Evolutionary conservation across 768 basidiomycete genomes (phyloP), one percentile per base, ranked within the genome.

Genomic region (Leccinellum luteum): DNA sequence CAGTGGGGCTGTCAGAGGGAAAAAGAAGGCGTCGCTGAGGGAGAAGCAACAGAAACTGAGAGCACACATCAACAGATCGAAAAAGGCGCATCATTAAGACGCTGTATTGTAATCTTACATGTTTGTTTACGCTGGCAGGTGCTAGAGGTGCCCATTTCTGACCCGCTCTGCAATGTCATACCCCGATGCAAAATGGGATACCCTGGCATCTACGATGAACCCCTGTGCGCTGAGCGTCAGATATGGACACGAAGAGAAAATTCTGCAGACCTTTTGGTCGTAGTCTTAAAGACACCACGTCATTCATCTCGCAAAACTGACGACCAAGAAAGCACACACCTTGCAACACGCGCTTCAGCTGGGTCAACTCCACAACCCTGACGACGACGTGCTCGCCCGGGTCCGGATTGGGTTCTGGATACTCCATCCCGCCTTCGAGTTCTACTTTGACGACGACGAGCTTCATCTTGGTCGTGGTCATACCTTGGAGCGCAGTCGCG

Each of bases 401-500:
- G 17, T 96, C 93, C 1, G 94, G 85, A 55, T 89, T 83, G 54
- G 90, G 85, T 12, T 80, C 74, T 0, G 93, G 93, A 15, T 78
- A 78, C 60, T 87, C 82, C 60, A 96, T 74, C 64, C 81, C 71
- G 59, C 83, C 84, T n/a, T 81, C 76, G 54, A 98, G 76, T 32
- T 77, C 70, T 45, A 93, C 88, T 57, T 81, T 79, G 28, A 95
- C 76, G 17, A 87, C 78, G 48, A 92, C 85, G 21, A 97, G 81
- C 65, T 91, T 87, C 92, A 95, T 95, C 68, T 90, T 96, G 13
- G 95, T 90, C 45, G 86, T 93, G 19, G 92, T 89, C 94, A 98
- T 94, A 10, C 95, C 94, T 91, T 52, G 13, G n/a, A 0, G 17
- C 45, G 19, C 13, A 12, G 12, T 21, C 43, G 19, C 34, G 34